Evolutionary conservation across 805 yeast species (phyloP).

Genomic region (Wickerhamiella occidentalis): DNA sequence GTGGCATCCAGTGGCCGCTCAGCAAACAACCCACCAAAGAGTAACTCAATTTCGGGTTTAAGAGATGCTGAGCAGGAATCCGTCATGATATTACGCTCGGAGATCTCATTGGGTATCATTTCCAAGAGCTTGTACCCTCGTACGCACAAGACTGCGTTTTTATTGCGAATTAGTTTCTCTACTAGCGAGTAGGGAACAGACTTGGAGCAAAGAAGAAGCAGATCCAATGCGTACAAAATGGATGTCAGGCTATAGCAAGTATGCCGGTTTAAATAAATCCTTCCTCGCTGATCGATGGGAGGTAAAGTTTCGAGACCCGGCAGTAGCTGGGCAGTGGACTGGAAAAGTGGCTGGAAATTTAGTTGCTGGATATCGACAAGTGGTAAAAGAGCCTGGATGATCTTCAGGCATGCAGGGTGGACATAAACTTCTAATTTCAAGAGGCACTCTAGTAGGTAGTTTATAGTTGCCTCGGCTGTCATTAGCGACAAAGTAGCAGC

Average conservation of each 20-base stretch:
- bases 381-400: not conserved
- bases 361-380: not conserved
- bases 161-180: not conserved
- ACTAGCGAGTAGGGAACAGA: not conserved
- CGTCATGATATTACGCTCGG: not conserved
- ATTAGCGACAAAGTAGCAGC: not conserved
- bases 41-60: not conserved
- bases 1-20: slow-evolving; percentile 3
- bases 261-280: not conserved
- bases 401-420: not conserved
- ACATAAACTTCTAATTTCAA: not conserved
- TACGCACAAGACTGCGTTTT: not conserved
- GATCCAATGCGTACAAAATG: not conserved
- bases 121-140: not conserved
- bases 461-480: not conserved
- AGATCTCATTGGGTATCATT: not conserved
- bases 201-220: not conserved
- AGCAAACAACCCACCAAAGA: slow-evolving; percentile 1
- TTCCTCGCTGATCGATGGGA: not conserved
- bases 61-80: not conserved
- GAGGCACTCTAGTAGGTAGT: not conserved
- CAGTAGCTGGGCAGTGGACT: not conserved
- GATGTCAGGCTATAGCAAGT: not conserved
- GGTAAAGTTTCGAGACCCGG: not conserved
- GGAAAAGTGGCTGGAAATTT: not conserved